These are phyloP conservation scores for Fusarium siculi DNA, from an alignment of 2,329 filamentous ascomycete species.

Conservation along the genomic window DNA sequence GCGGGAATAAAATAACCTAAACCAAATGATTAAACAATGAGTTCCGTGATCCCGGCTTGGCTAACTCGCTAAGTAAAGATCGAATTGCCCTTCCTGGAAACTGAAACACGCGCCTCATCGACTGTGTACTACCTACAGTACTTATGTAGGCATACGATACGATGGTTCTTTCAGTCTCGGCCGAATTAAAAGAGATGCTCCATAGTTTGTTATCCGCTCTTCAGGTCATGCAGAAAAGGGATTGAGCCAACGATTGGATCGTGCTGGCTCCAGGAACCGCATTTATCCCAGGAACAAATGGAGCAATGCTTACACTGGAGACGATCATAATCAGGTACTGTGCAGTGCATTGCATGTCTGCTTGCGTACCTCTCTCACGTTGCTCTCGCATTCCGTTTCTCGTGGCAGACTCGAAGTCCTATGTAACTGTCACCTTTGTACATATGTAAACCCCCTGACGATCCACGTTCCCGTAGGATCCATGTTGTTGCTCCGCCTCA, in stretches of 20 bases:
- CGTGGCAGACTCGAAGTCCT: not conserved
- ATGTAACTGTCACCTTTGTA: not conserved
- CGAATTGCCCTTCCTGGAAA: slow-evolving; percentile 1
- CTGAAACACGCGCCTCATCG: slow-evolving; percentile 7
- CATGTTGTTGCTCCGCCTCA: slow-evolving; percentile 12
- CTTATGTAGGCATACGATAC: not conserved
- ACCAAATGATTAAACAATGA: slow-evolving; percentile 9
- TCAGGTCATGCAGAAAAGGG: slow-evolving; percentile 26
- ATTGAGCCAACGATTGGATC: slow-evolving; percentile 27
- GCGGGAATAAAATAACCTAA: slow-evolving; percentile 11
- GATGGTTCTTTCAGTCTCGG: slow-evolving; percentile 3
- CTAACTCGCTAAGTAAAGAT: slow-evolving; percentile 11
- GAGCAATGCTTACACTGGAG: not conserved
- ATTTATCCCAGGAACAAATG: slow-evolving; percentile 14
- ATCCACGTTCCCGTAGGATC: slow-evolving; percentile 6
- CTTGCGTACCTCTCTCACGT: not conserved
- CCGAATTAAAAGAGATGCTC: slow-evolving; percentile 20
- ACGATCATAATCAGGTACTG: slow-evolving; percentile 29
- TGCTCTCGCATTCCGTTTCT: not conserved
- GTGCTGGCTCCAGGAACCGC: slow-evolving; percentile 4
- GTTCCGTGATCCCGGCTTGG: slow-evolving; percentile 37
- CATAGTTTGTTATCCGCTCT: slow-evolving; percentile 26
- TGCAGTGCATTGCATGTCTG: slow-evolving; percentile 1
- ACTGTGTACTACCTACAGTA: not conserved
- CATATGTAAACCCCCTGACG: not conserved